Percentiles rank a stretch among this genome's conserved stretches.
Conservation (phyloP, 495 filamentous ascomycete genomes). For the Patellaria atrata region DNA sequence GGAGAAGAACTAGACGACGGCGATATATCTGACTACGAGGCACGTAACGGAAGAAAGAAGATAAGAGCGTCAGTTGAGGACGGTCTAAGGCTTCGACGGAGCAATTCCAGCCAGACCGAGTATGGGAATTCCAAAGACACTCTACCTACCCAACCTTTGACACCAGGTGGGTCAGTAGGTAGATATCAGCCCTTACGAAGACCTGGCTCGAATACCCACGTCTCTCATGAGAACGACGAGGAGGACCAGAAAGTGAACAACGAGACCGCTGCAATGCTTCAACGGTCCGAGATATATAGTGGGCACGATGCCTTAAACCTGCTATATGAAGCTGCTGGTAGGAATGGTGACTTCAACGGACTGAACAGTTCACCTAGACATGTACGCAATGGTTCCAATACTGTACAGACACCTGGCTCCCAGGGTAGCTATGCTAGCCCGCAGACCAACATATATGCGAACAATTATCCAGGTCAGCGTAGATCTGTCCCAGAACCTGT, state of each 20-base stretch:
- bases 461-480: conserved; percentile 1
- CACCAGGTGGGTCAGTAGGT: conserved; percentile 47
- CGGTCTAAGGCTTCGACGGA: conserved; percentile 4
- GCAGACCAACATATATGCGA: conserved; percentile 10
- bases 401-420: conserved; percentile 16
- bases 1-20: conserved; percentile 30
- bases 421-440: conserved; percentile 21
- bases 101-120: conserved; percentile 15
- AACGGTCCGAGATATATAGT: conserved; percentile 48
- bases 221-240: conserved; percentile 18
- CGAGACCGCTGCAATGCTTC: conserved; percentile 45
- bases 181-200: conserved; percentile 42
- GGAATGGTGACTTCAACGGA: conserved; percentile 31
- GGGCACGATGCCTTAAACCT: conserved; percentile 57
- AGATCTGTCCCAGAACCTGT: conserved; percentile 6
- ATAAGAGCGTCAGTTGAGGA: conserved; percentile 13
- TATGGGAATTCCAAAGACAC: conserved; percentile 27
- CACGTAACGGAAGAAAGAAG: conserved; percentile 28
- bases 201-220: conserved; percentile 14
- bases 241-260: conserved; percentile 37
- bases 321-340: conserved; percentile 51
- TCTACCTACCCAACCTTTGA: conserved; percentile 36
- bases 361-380: no score
- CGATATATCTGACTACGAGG: conserved; percentile 24
- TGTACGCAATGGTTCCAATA: no score